phyloP scores from a whole-genome alignment of 805 yeast species.

The Cyberlindnera subsufficiens region DNA sequence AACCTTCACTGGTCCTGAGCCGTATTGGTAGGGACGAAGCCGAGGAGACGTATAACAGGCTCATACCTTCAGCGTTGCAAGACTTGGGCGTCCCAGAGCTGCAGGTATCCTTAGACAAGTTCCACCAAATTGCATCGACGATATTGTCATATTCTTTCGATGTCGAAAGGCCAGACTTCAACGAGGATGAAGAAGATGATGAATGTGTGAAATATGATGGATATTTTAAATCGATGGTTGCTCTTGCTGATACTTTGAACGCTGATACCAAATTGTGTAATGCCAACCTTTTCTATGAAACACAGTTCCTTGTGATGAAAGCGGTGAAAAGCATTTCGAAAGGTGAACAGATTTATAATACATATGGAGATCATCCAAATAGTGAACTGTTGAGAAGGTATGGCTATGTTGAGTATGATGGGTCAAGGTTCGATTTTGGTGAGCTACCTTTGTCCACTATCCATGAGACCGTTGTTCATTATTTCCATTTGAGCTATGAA shows the following conservation, averaged over 20 bases:
- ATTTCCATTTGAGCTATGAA: slow-evolving; percentile 25
- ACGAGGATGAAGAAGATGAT: slow-evolving; percentile 31
- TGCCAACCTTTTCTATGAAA: slow-evolving; percentile 56
- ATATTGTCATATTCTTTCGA: slow-evolving; percentile 93
- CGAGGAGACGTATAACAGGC: slow-evolving; percentile 45
- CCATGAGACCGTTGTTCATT: slow-evolving; percentile 27
- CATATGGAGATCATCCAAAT: slow-evolving; percentile 88
- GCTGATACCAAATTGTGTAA: slow-evolving; percentile 76
- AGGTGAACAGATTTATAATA: slow-evolving; percentile 79
- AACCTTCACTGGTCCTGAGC: slow-evolving; percentile 65
- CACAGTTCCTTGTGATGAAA: slow-evolving; percentile 57
- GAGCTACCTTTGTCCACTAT: slow-evolving; percentile 48
- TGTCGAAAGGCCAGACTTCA: slow-evolving; percentile 40
- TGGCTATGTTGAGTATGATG: slow-evolving; percentile 78
- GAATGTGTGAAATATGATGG: slow-evolving; percentile 33
- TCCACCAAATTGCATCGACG: slow-evolving; percentile 67
- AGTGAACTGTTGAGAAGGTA: slow-evolving; percentile 86
- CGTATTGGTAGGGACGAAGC: slow-evolving; percentile 73
- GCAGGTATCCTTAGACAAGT: slow-evolving; percentile 46
- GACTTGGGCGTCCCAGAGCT: slow-evolving; percentile 32
- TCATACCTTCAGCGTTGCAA: slow-evolving; percentile 35
- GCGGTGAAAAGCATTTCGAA: slow-evolving; percentile 52
- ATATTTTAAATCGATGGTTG: slow-evolving; percentile 79
- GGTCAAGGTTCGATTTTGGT: slow-evolving; percentile 74
- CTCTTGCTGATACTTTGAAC: slow-evolving; percentile 86